These are phyloP conservation scores for Eugenia klotzschiana DNA, from an alignment of 441 rosid genomes.

Conservation along the genomic window DNA sequence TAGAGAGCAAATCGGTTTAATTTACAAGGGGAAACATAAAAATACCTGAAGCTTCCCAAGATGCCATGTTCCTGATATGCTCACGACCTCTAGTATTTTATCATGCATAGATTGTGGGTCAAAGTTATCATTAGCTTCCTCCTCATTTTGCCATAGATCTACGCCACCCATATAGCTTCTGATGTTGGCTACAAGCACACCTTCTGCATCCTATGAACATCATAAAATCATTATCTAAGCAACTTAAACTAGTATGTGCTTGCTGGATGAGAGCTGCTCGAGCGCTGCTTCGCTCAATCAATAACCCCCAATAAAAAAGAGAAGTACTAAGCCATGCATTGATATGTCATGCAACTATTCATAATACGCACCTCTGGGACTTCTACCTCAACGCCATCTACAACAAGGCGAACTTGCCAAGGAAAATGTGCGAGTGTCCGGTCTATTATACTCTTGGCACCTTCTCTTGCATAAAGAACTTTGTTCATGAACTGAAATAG, in stretches of 20 bases:
- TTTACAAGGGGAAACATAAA: neutral
- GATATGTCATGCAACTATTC: neutral
- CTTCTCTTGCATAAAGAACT: constrained; percentile 94
- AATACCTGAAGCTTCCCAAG: constrained; percentile 94
- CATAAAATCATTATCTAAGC: neutral
- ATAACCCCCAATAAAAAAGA: neutral
- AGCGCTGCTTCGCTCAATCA: neutral
- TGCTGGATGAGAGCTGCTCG: neutral
- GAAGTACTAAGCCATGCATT: neutral
- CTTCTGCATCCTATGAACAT: constrained; percentile 74
- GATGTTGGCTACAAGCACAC: constrained; percentile 89
- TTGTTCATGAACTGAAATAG: constrained; percentile 90
- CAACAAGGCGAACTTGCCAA: constrained; percentile 90
- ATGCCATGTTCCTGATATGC: constrained; percentile 98
- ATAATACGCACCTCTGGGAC: constrained; percentile 75
- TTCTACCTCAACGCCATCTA: constrained; percentile 86
- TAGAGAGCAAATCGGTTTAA: neutral
- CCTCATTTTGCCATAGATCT: constrained; percentile 94
- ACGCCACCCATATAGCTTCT: constrained; percentile 99
- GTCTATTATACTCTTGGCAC: constrained; percentile 92
- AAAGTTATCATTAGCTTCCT: constrained; percentile 71
- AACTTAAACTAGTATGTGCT: constrained; percentile 2
- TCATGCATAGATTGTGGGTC: constrained; percentile 97
- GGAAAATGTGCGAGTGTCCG: constrained; percentile 85
- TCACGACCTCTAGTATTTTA: constrained; percentile 82